Base-by-base conservation (phyloP, 192 early-diverging fungal species). In the Coemansia sp. region DNA sequence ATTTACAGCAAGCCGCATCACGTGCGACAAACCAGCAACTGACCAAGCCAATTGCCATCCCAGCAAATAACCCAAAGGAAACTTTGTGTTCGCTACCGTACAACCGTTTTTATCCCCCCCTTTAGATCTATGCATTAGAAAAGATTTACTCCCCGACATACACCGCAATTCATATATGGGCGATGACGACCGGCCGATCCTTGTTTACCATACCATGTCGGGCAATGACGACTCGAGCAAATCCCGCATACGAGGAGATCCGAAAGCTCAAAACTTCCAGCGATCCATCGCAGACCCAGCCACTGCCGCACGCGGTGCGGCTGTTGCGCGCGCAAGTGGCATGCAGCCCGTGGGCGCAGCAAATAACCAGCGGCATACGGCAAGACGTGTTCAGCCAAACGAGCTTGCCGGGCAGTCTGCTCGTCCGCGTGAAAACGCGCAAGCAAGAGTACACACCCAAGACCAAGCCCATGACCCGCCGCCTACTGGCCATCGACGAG, bases 281-380 rank as follows among this genome's bases (percentile, higher is more conserved):
- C 43, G 23, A 21, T 11, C 43, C 43, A 45, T 45, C 43, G 10
- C 11, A 16, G 1, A 3, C 20, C 3, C 8, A 5, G 3, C 15
- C 45, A 23, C 23, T 14, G 45, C 23, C 45, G 5, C 8, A 12
- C 0, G 1, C 17, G 6, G 18, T 41, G 21, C 21, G 23, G 3
- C 8, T 11, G 9, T 14, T 54, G 15, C 38, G 40, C 23, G 58
- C 64, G 34, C 55, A 53, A 5, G 55, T 28, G 6, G 66, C 69
- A 34, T 58, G 66, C 72, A 76, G 62, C 42, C 42, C 54, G 0
- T 61, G 48, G 48, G 52, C 65, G 0, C 62, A 65, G 40, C 72
- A 76, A 20, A 5, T 69, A 18, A 55, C 41, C 4, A 65, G 72
- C 54, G 72, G 72, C 5, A 2, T 11, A 7, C 57, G 72, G 7